These are phyloP conservation scores for Penicillium aurantiogriseum DNA, from an alignment of 2,329 filamentous ascomycete species.

Conservation along the genomic window DNA sequence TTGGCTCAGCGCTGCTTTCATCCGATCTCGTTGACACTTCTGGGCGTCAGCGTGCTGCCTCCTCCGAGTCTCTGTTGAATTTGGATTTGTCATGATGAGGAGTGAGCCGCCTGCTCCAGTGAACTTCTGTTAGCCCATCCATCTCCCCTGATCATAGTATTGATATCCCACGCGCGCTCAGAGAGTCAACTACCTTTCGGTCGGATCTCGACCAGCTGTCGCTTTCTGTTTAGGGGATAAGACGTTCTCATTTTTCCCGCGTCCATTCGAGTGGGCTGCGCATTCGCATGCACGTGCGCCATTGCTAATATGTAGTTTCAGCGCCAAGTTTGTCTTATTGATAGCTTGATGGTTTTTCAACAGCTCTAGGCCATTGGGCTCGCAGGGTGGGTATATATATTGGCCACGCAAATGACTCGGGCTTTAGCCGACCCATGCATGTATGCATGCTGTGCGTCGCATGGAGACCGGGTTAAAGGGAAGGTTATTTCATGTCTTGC, in stretches of 20 bases:
- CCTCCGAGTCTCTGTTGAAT: not conserved
- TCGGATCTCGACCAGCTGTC: not conserved
- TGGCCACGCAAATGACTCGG: not conserved
- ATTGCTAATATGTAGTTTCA: not conserved
- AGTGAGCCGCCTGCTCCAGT: not conserved
- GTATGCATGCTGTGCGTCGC: not conserved
- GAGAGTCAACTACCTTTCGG: not conserved
- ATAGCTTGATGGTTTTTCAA: not conserved
- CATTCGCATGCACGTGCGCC: not conserved
- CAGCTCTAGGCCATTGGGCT: not conserved
- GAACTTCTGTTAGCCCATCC: not conserved
- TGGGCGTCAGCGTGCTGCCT: not conserved
- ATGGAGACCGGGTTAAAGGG: not conserved
- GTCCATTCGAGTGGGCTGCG: not conserved
- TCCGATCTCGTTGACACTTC: not conserved
- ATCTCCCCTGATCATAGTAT: not conserved
- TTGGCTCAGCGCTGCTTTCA: not conserved
- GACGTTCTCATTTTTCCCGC: not conserved
- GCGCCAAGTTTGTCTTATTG: not conserved
- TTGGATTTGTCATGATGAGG: not conserved
- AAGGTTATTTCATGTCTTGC: not conserved
- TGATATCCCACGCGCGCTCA: not conserved
- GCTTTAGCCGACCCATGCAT: not conserved
- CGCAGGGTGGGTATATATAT: not conserved
- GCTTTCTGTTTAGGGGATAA: not conserved